phyloP scores from a whole-genome alignment of 208 protist genomes.

The Naegleria gruberi region DNA sequence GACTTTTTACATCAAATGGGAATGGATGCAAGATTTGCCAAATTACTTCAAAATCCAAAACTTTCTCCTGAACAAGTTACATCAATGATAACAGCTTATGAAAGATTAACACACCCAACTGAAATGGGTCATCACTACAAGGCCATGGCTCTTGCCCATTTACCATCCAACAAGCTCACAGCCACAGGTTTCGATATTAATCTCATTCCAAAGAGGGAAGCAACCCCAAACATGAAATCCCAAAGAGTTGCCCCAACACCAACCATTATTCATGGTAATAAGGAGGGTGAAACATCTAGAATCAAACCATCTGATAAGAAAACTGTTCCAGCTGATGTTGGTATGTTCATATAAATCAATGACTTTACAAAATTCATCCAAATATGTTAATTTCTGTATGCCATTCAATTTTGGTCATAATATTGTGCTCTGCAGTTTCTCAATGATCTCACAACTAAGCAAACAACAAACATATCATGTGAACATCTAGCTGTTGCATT shows the following conservation, averaged over 20 bases:
- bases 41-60: conserved; percentile 72
- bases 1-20: conserved; percentile 70
- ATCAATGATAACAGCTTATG: background rate
- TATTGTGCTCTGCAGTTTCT: too few species aligned
- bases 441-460: too few species aligned
- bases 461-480: too few species aligned
- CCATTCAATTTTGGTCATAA: too few species aligned
- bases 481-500: too few species aligned
- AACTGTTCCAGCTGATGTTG: background rate
- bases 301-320: background rate
- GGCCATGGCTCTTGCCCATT: background rate
- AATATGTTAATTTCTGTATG: too few species aligned
- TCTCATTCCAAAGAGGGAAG: background rate
- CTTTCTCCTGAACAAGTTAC: conserved; percentile 36
- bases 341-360: background rate
- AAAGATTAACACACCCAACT: background rate
- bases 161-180: background rate
- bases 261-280: background rate
- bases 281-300: background rate
- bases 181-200: background rate
- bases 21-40: conserved; percentile 67
- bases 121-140: background rate
- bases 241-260: background rate
- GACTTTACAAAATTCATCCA: too few species aligned
- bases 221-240: background rate